Evolutionary conservation across 208 protist genomes (phyloP), one percentile per base, ranked within the genome.

Genomic region (Phytomonas francai): DNA sequence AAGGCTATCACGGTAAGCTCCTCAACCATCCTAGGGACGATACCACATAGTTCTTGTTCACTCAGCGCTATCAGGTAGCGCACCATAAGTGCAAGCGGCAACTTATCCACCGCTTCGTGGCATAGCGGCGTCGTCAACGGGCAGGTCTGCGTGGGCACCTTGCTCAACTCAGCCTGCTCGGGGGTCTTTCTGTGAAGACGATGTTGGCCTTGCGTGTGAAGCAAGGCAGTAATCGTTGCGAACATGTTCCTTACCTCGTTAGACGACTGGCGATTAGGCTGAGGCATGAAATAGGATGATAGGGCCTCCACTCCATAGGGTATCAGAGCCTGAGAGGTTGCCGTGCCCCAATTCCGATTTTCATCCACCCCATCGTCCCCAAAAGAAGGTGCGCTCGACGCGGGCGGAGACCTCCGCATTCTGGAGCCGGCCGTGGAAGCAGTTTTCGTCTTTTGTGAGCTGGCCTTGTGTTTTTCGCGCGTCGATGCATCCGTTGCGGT

Each of bases 121-220:
- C 75, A 67, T 19, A 70, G 49, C 29, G 73, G 70, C 25, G 68
- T 67, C 29, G 68, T 67, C 29, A 34, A 54, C 7, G 56, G 39
- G 39, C 6, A 49, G 16, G 2, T 22, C 14, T 6, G 39, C 39
- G 14, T 19, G 39, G 4, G 39, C 39, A 22, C 39, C 39, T 49
- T 49, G 12, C 12, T 6, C 39, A 49, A 49, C 16, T 3, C 12
- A 49, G 39, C 39, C 8, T 8, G 5, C 33, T 11, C 8, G 33
- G 8, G 5, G 33, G 5, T 36, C 39, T 49, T 49, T 49, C 39
- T 12, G 12, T 49, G 39, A 19, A 49, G 4, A 19, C 2, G 16
- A 11, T 73, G 39, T 57, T 76, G 79, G 36, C 69, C 75, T 59
- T 84, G 79, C 6, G 68, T 70, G 59, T 73, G 73, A 65, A 84